phyloP scores from a whole-genome alignment of 78 protist species.

The Speleostelium caveatum region DNA sequence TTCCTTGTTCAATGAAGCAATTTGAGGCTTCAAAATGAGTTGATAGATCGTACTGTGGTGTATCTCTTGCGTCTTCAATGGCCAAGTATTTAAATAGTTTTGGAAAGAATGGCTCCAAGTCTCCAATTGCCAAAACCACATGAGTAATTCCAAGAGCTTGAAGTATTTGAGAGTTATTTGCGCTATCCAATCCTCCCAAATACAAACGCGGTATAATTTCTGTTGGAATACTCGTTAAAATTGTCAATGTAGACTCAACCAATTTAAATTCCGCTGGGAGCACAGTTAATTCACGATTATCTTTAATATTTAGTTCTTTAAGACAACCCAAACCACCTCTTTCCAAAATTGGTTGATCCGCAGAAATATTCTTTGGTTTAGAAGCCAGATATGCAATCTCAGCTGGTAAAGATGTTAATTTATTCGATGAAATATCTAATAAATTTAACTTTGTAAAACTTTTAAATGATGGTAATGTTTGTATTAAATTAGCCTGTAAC shows the following conservation, averaged over 20 bases:
- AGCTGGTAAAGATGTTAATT: constrained; percentile 11
- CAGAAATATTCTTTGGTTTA: not conserved
- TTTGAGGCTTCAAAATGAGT: constrained; percentile 75
- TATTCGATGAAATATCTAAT: constrained; percentile 57
- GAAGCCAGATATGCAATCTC: constrained; percentile 53
- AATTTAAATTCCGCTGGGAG: constrained; percentile 51
- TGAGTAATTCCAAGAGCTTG: constrained; percentile 73
- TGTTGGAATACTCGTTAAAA: constrained; percentile 50
- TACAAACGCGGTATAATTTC: constrained; percentile 71
- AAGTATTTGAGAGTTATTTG: constrained; percentile 56
- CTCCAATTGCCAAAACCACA: constrained; percentile 57
- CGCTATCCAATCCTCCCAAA: constrained; percentile 76
- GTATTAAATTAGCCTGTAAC: constrained; percentile 35
- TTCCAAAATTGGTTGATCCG: constrained; percentile 1
- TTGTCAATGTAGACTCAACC: constrained; percentile 24
- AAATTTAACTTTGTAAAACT: constrained; percentile 7
- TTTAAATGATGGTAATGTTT: constrained; percentile 42
- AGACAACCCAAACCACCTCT: constrained; percentile 56
- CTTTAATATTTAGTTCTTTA: constrained; percentile 49
- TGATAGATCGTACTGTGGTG: constrained; percentile 60
- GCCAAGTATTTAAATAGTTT: constrained; percentile 67
- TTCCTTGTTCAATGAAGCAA: constrained; percentile 71
- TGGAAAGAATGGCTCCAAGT: constrained; percentile 61
- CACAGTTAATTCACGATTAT: constrained; percentile 26
- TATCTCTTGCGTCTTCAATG: constrained; percentile 77